These are phyloP conservation scores for Kwoniella pini DNA, from an alignment of 768 basidiomycete species.

Conservation along the genomic window DNA sequence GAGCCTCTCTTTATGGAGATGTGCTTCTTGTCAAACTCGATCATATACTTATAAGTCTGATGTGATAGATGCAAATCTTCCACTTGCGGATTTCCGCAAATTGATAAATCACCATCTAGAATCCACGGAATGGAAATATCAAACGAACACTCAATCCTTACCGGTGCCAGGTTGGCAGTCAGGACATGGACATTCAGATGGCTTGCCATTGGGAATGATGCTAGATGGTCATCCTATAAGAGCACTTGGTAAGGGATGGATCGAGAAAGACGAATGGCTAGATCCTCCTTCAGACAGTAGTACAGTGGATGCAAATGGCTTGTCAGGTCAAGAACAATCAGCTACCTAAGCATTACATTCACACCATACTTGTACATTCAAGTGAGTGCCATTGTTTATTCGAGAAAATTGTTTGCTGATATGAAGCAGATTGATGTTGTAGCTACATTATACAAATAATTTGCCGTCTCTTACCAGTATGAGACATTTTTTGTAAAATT, in stretches of 20 bases:
- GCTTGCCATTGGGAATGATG: no score
- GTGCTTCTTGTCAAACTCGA: no score
- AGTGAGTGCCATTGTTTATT: no score
- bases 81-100: slow-evolving; percentile 27
- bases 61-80: slow-evolving; percentile 19
- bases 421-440: no score
- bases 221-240: slow-evolving; percentile 26
- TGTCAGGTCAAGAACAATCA: neutral
- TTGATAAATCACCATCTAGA: slow-evolving; percentile 38
- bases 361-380: no score
- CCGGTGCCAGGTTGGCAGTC: slow-evolving; percentile 11
- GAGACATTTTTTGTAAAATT: no score
- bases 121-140: slow-evolving; percentile 42
- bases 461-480: no score
- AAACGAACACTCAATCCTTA: neutral
- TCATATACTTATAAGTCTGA: no score
- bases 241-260: slow-evolving; percentile 29
- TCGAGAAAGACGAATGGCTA: slow-evolving; percentile 20
- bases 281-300: slow-evolving; percentile 10
- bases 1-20: no score
- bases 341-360: no score
- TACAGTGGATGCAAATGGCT: neutral
- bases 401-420: no score
- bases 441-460: no score
- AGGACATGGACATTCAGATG: neutral